Evolutionary conservation across 306 rosid species (phyloP), one percentile per base, ranked within the genome.

Genomic region (Prosopis cineraria): DNA sequence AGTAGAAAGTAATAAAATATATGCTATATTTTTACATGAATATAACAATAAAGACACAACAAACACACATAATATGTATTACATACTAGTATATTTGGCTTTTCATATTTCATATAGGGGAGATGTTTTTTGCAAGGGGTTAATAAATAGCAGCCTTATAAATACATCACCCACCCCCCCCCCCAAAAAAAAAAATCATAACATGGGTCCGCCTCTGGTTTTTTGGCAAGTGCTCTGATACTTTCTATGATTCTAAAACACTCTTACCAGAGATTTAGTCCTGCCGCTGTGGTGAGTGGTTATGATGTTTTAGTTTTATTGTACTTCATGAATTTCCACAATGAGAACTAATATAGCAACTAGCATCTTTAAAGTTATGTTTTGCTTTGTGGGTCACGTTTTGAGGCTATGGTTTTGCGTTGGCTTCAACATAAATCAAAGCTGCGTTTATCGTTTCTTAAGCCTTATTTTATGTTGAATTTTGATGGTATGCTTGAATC

Each of bases 271-370:
- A 88, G 98, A 82, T 89, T 92, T 79, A 87, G 97, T 74, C 94
- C 97, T 64, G 98, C 98, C 34, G 85, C 98, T 65, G 98, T 97
- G 87, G 98, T 94, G 79, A 82, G 98, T 65, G 34, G 74, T 68
- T 81, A 63, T 53, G 31, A 22, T 39, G 65, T 45, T 24, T 53
- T 56, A 65, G 19, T 71, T 27, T 63, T 33, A 22, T 36, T 29
- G 60, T 78, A 68, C 43, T 68, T n/a, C 4, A 69, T 40, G 78
- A 58, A 53, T 66, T 53, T 24, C 58, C 44, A 39, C 62, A 1
- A 29, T 65, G 62, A 63, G 63, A 81, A 27, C 45, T 72, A 67
- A 72, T 68, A 14, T 47, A 29, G 36, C 67, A 45, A 33, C 27
- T 58, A 74, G 37, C 17, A 36, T 66, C 69, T 22, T 27, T 52